Evolutionary conservation across 1,284 basidiomycete species (phyloP), one percentile per base, ranked within the genome.

Genomic region (Chalciporus piperatoides): DNA sequence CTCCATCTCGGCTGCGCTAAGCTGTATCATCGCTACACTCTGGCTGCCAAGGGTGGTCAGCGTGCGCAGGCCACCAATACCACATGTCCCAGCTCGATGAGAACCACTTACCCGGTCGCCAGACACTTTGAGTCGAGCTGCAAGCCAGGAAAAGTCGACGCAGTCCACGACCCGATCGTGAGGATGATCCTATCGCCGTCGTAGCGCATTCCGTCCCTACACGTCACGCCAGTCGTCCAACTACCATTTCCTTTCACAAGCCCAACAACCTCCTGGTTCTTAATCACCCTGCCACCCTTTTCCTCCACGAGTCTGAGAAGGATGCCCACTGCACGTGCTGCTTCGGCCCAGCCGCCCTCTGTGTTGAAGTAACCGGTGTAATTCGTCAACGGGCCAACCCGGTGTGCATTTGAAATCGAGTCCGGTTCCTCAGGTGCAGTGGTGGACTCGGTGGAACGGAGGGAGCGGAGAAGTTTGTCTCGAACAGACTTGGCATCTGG

Each of bases 301-400:
- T 70, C 59, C 7, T 60, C 60, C 3, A 94, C 82, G 48, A 76
- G 78, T 32, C 70, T 64, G 46, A 87, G 78, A 51, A 90, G 69
- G 10, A 79, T 68, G 6, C 70, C 61, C 6, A 91, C 66, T 1
- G 86, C 90, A 57, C 84, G 79, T 1, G 79, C 75, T 2, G 93
- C 90, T 62, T 87, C 78, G 1, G 82, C 90, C 94, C 94, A 97
- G 3, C 94, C 94, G 1, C 87, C 83, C 33, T 89, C 82, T 2
- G 71, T 72, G 63, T 94, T 96, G 42, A 86, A 60, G 63, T 90
- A 95, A 0, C 82, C 82, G 6, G 61, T 56, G 28, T 60, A 65
- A 23, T 64, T 53, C 4, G 68, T 64, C 45, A 78, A 75, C 30
- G 50, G 17, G 23, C 64, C 67, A 10, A 65, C 24, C 14, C 19